Evolutionary conservation across 1,139 yeast genomes (phyloP).

Genomic region (Debaryomyces robertsiae): DNA sequence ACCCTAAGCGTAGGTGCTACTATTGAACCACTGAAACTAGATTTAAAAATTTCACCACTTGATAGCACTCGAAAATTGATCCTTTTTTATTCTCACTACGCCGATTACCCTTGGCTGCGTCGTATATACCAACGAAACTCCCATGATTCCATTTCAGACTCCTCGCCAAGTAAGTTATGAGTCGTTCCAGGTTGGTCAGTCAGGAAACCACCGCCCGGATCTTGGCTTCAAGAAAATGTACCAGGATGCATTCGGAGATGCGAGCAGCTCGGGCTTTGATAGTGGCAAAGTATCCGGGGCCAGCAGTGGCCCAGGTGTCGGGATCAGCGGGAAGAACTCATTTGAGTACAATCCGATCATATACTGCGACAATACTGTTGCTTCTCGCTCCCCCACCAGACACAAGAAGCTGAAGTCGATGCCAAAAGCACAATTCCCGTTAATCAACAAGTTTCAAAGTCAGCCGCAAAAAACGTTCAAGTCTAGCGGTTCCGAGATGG

Average conservation of each 20-base stretch:
- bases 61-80: no score
- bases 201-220: constrained; percentile 1
- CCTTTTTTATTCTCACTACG: no score
- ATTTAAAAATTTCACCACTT: not conserved
- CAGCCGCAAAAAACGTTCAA: constrained; percentile 6
- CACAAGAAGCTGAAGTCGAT: constrained; percentile 16
- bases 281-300: not conserved
- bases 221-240: not conserved
- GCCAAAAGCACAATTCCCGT: constrained; percentile 11
- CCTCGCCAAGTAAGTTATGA: constrained; percentile 7
- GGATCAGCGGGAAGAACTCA: constrained; percentile 1
- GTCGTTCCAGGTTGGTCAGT: constrained; percentile 1
- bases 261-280: not conserved
- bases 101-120: no score
- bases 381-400: not conserved
- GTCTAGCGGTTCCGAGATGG: constrained; percentile 1
- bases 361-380: constrained; percentile 1
- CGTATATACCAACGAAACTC: not conserved
- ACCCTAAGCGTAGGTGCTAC: not conserved
- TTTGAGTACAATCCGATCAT: constrained; percentile 5
- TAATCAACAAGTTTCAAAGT: constrained; percentile 13
- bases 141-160: constrained; percentile 5
- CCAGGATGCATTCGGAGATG: not conserved
- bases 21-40: not conserved
- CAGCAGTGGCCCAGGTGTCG: not conserved